Base-by-base conservation (phyloP, 176 grass and related monocot genomes). In the Lolium multiflorum region DNA sequence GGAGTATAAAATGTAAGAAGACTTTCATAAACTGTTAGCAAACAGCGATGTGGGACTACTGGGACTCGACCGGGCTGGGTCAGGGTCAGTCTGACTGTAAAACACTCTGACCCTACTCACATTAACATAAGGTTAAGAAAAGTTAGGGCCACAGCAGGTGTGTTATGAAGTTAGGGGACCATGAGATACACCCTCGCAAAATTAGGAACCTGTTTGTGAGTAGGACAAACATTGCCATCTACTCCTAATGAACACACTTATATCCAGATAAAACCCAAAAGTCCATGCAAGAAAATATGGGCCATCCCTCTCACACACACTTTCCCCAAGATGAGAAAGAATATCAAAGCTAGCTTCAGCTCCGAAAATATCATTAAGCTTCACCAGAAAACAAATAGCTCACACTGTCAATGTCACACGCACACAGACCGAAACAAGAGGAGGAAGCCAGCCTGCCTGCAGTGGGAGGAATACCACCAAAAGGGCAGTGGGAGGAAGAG, bases 291-390 rank as follows among this genome's bases (percentile, higher is more conserved):
- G 43, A 56, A 28, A 13, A 50, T 26, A 50, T 3, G 69, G 49
- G 52, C 13, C 63, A 79, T 71, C 84, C 13, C 56, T 50, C 25
- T 78, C 74, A 56, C 62, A 74, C 20, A 61, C 3, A 22, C 47
- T 82, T 51, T 48, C 35, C 46, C 28, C 24, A 21, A 71, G 18
- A 64, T 5, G 65, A 73, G 60, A 56, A 12, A n/a, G 84, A 65
- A 90, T 83, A 74, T 11, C 5, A 64, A 48, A n/a, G 64, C 64
- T 38, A 78, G 31, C 63, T 35, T 63, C 52, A 50, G 35, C 44
- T 17, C 35, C 44, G n/a, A 77, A 20, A 49, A 51, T 18, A 50
- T 4, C 25, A 54, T 58, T 21, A 61, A 28, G n/a, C 63, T 67
- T 22, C 59, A 55, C 43, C 43, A 44, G 38, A 3, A 39, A 39